Conservation (phyloP, 352 stramenopile species). For the Pythium plurisporium region DNA sequence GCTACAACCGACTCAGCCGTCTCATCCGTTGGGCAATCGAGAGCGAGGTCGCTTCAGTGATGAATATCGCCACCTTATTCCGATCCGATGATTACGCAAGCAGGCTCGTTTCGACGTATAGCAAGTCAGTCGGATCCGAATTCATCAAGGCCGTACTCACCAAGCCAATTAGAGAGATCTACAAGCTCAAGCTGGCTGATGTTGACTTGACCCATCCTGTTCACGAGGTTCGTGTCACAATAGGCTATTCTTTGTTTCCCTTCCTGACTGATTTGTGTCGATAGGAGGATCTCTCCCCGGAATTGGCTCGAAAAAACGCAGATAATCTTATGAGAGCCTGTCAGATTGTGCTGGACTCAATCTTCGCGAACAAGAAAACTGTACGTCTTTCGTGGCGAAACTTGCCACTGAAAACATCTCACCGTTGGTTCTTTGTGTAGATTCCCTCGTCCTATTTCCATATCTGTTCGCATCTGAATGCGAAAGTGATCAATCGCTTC, state of each 20-base stretch:
- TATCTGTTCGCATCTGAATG: constrained; percentile 42
- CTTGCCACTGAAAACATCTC: background rate
- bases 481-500: constrained; percentile 36
- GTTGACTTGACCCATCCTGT: constrained; percentile 70
- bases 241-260: background rate
- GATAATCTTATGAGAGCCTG: constrained; percentile 80
- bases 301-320: constrained; percentile 37
- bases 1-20: constrained; percentile 26
- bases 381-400: constrained; percentile 16
- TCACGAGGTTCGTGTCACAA: constrained; percentile 31
- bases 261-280: background rate
- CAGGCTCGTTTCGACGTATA: constrained; percentile 39
- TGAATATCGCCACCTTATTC: constrained; percentile 43
- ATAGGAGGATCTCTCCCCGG: constrained; percentile 11
- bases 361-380: constrained; percentile 55
- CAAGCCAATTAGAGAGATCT: constrained; percentile 33
- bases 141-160: constrained; percentile 35
- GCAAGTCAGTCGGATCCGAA: constrained; percentile 30
- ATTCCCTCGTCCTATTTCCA: constrained; percentile 38
- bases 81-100: constrained; percentile 43
- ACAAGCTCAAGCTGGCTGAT: constrained; percentile 42
- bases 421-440: constrained; percentile 12
- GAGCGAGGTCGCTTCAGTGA: constrained; percentile 33
- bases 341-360: constrained; percentile 79
- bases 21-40: constrained; percentile 49